Conservation (phyloP, 164 flowering plant species). For the Magnolia changhungtana region DNA sequence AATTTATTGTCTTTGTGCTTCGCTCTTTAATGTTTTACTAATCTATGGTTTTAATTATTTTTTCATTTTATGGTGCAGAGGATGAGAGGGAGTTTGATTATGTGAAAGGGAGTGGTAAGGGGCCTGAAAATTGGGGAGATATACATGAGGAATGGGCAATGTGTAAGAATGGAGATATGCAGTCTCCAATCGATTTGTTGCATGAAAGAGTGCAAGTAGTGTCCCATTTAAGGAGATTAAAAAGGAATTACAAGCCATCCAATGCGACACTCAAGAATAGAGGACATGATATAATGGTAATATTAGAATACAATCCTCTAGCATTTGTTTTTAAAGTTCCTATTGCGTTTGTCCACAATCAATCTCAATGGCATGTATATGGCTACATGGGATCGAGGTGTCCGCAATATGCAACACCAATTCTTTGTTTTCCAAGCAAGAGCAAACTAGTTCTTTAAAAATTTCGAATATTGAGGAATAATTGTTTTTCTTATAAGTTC, state of each 20-base stretch:
- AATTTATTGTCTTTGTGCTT: neutral
- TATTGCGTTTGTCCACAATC: too few species aligned
- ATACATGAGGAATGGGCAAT: conserved; percentile 42
- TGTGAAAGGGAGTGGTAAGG: conserved; percentile 19
- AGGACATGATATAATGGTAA: conserved; percentile 57
- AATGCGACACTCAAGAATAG: conserved; percentile 41
- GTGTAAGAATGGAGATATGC: conserved; percentile 49
- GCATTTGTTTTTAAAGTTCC: too few species aligned
- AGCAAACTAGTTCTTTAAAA: too few species aligned
- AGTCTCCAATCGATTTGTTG: conserved; percentile 60
- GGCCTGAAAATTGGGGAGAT: conserved; percentile 49
- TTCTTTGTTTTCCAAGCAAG: too few species aligned
- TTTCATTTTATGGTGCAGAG: conserved; percentile 23
- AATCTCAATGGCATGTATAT: too few species aligned
- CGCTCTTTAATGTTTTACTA: neutral
- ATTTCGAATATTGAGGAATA: too few species aligned
- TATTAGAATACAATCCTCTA: too few species aligned
- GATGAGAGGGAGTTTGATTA: conserved; percentile 51
- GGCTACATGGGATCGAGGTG: too few species aligned
- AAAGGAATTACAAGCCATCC: conserved; percentile 38
- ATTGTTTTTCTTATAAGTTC: too few species aligned
- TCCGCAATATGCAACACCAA: too few species aligned
- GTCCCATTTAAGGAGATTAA: conserved; percentile 29
- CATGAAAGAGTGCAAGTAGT: conserved; percentile 35
- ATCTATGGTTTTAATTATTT: neutral